These are phyloP conservation scores for Alternaria conjuncta DNA, from an alignment of 2,329 filamentous ascomycete genomes.

Conservation along the genomic window DNA sequence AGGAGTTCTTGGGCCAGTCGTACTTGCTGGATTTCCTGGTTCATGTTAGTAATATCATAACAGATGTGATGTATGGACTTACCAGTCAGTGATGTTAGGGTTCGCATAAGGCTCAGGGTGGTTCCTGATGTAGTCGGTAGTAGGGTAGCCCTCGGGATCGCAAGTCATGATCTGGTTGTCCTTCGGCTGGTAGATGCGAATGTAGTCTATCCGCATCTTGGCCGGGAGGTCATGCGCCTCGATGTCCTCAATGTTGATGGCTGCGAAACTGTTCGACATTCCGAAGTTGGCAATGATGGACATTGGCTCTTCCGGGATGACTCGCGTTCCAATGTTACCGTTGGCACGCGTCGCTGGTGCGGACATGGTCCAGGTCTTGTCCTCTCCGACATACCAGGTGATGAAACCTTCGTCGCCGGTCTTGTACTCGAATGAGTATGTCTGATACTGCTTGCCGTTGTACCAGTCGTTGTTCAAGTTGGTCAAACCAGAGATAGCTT, in stretches of 20 bases:
- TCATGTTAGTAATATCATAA: slow-evolving; percentile 12
- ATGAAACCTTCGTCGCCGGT: slow-evolving; percentile 66
- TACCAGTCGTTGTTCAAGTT: slow-evolving; percentile 66
- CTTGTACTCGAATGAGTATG: slow-evolving; percentile 63
- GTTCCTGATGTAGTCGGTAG: slow-evolving; percentile 69
- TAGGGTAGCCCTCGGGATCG: slow-evolving; percentile 71
- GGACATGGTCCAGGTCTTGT: slow-evolving; percentile 69
- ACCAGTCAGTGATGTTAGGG: slow-evolving; percentile 69
- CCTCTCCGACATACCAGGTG: slow-evolving; percentile 71
- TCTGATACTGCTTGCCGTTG: slow-evolving; percentile 61
- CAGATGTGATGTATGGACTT: slow-evolving; percentile 34
- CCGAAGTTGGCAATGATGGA: slow-evolving; percentile 72
- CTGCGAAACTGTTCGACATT: slow-evolving; percentile 71
- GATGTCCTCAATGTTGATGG: slow-evolving; percentile 65
- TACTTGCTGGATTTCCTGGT: slow-evolving; percentile 58
- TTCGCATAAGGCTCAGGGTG: slow-evolving; percentile 69
- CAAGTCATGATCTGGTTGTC: slow-evolving; percentile 66
- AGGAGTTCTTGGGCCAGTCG: slow-evolving; percentile 66
- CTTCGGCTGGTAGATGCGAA: slow-evolving; percentile 72
- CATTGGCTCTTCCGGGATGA: slow-evolving; percentile 72
- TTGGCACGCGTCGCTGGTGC: slow-evolving; percentile 68
- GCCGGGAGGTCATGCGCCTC: slow-evolving; percentile 60
- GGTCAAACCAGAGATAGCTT: slow-evolving; percentile 62
- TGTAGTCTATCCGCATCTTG: slow-evolving; percentile 71
- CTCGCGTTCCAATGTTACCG: slow-evolving; percentile 71